Conservation (phyloP, 495 filamentous ascomycete species). For the Aspergillus biplanus region DNA sequence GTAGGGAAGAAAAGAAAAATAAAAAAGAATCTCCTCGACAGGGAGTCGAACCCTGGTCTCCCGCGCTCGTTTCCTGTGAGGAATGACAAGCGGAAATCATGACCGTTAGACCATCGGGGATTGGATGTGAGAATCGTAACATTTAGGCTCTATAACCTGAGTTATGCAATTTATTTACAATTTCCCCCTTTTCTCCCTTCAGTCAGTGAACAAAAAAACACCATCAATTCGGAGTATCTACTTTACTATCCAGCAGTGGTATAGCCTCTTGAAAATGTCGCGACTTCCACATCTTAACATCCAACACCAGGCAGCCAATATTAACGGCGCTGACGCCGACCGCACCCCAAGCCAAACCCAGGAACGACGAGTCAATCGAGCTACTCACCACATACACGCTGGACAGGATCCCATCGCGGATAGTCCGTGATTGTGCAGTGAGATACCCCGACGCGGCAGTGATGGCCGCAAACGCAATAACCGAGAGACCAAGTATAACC, state of each 20-base stretch:
- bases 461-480: not conserved
- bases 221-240: too few relatives aligned
- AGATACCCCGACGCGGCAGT: not conserved
- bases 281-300: not conserved
- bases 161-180: too few relatives aligned
- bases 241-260: too few relatives aligned
- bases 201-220: too few relatives aligned
- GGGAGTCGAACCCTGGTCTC: too few relatives aligned
- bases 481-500: not conserved
- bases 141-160: too few relatives aligned
- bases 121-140: too few relatives aligned
- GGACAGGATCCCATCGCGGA: not conserved
- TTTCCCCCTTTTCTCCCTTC: too few relatives aligned
- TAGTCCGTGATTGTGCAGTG: not conserved
- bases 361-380: not conserved
- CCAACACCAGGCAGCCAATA: not conserved
- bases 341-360: not conserved
- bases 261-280: not conserved
- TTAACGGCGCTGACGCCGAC: not conserved
- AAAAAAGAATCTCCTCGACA: too few relatives aligned
- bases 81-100: conserved; percentile 50
- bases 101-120: conserved; percentile 47
- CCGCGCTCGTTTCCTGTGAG: too few relatives aligned
- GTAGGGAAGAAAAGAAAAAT: too few relatives aligned
- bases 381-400: not conserved